Percentiles rank a stretch among this genome's conserved stretches.
Evolutionary conservation across 345 rosid genomes (phyloP).

Genomic region (Erysimum cheiranthoides): DNA sequence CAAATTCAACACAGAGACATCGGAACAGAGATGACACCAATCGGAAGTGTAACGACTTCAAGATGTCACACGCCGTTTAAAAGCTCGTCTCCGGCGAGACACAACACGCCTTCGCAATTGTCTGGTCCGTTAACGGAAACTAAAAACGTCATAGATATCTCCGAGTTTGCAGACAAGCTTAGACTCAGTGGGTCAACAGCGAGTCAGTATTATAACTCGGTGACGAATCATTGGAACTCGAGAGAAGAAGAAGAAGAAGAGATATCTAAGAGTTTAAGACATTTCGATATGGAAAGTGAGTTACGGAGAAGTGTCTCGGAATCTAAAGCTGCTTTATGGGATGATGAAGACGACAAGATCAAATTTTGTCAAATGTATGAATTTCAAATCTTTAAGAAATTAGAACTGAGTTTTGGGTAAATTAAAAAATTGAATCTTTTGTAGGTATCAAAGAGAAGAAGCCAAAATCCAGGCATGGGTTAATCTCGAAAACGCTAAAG

Average conservation of each 20-base stretch:
- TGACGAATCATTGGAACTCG: constrained; percentile 82
- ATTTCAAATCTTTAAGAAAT: not conserved
- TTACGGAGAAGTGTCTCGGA: constrained; percentile 60
- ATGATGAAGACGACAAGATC: constrained; percentile 79
- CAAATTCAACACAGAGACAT: constrained; percentile 71
- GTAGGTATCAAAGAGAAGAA: constrained; percentile 93
- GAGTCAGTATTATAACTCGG: constrained; percentile 59
- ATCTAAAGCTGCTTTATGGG: constrained; percentile 72
- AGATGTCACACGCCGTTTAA: constrained; percentile 81
- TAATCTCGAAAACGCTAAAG: constrained; percentile 89
- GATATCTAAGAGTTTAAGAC: constrained; percentile 84
- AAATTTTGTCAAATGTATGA: constrained; percentile 80
- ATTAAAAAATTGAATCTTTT: constrained; percentile 12
- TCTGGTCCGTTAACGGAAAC: constrained; percentile 78
- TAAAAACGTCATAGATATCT: constrained; percentile 58
- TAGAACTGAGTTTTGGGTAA: not conserved
- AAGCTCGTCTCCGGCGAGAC: constrained; percentile 80
- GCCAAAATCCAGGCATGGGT: constrained; percentile 96
- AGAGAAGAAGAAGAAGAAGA: constrained; percentile 94
- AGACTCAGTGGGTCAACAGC: constrained; percentile 52
- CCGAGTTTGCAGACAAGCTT: constrained; percentile 70
- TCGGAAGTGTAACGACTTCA: constrained; percentile 80
- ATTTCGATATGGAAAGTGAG: constrained; percentile 62
- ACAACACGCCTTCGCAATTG: constrained; percentile 87
- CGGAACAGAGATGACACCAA: constrained; percentile 96